These are phyloP conservation scores for Copromyces sp. DNA, from an alignment of 495 filamentous ascomycete species.

Conservation along the genomic window DNA sequence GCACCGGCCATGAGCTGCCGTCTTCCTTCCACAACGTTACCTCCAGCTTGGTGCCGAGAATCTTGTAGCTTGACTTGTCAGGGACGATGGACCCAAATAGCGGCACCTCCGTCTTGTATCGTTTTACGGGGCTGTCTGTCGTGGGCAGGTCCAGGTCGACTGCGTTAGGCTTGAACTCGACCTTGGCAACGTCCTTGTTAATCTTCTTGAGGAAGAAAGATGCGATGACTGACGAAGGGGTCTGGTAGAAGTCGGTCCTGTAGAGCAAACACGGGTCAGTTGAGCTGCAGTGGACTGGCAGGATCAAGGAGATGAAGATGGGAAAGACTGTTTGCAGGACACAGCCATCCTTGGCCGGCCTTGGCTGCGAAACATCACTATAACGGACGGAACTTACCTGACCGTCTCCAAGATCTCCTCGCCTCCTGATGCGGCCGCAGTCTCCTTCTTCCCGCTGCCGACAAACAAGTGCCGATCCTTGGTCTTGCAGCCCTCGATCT, in stretches of 20 bases:
- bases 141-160: constrained; percentile 75
- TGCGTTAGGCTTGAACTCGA: constrained; percentile 50
- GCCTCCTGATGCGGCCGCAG: constrained; percentile 30
- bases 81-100: constrained; percentile 70
- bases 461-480: constrained; percentile 78
- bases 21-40: constrained; percentile 74
- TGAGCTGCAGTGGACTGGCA: constrained; percentile 5
- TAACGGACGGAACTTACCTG: constrained; percentile 38
- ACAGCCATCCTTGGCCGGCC: constrained; percentile 23
- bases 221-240: constrained; percentile 69
- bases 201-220: constrained; percentile 97
- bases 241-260: constrained; percentile 95
- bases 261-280: constrained; percentile 5
- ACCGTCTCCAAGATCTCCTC: constrained; percentile 59
- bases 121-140: constrained; percentile 59
- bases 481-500: constrained; percentile 79
- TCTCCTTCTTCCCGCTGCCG: constrained; percentile 60
- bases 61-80: constrained; percentile 63
- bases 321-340: constrained; percentile 14
- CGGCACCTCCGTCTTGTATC: constrained; percentile 62
- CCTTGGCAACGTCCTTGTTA: constrained; percentile 62
- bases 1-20: constrained; percentile 76
- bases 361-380: constrained; percentile 15
- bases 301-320: constrained; percentile 1
- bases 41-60: constrained; percentile 94